These are phyloP conservation scores for Ceratobasidium sp. DNA, from an alignment of 1,284 basidiomycete species.

Conservation along the genomic window DNA sequence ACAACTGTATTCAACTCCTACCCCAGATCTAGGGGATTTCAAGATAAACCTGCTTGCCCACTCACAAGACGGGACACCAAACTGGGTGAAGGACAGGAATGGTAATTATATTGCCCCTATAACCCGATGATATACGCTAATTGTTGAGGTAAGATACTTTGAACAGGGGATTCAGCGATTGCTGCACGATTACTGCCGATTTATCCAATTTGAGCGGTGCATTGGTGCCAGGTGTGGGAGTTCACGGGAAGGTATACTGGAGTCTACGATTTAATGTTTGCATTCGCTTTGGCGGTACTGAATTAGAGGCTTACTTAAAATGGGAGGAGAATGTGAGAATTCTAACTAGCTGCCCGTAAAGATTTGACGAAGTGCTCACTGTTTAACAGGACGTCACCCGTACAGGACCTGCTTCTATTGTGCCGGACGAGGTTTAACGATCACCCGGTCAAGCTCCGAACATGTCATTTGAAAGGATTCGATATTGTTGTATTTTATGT, in stretches of 20 bases:
- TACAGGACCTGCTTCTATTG: slow-evolving; percentile 26
- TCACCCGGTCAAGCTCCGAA: no score
- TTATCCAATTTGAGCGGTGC: slow-evolving; percentile 19
- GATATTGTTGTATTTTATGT: no score
- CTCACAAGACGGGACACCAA: slow-evolving; percentile 10
- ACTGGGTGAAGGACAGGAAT: slow-evolving; percentile 15
- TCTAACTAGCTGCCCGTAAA: background rate
- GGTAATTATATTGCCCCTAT: background rate
- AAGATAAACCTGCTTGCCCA: slow-evolving; percentile 15
- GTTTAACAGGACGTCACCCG: slow-evolving; percentile 12
- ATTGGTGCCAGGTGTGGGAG: slow-evolving; percentile 17
- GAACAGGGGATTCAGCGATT: background rate
- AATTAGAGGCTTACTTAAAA: slow-evolving; percentile 44
- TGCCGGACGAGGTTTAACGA: slow-evolving; percentile 1
- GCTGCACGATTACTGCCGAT: slow-evolving; percentile 30
- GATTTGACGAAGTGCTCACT: background rate
- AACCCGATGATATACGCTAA: background rate
- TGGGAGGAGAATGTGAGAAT: slow-evolving; percentile 43
- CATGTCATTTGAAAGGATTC: no score
- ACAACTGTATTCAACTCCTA: slow-evolving; percentile 6
- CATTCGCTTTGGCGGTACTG: slow-evolving; percentile 46
- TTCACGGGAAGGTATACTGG: slow-evolving; percentile 38
- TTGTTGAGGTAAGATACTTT: background rate
- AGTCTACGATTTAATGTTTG: slow-evolving; percentile 29
- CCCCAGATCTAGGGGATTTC: slow-evolving; percentile 27